These are phyloP conservation scores for Esteya vermicola DNA, from an alignment of 2,329 filamentous ascomycete genomes.

Conservation along the genomic window DNA sequence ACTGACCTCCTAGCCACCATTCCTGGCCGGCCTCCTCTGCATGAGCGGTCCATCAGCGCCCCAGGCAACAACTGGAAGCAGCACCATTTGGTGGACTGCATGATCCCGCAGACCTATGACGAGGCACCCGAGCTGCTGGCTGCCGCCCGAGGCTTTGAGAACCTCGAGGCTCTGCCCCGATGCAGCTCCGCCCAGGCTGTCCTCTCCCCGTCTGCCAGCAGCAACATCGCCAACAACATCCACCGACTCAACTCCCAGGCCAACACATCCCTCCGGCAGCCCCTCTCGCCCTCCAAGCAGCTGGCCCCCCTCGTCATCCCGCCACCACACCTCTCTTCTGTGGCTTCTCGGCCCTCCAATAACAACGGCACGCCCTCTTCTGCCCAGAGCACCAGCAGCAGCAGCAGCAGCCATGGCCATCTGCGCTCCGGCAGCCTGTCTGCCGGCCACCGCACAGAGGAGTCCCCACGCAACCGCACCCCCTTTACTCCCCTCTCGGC, in stretches of 20 bases:
- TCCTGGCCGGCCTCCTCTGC: conserved; percentile 47
- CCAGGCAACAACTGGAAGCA: conserved; percentile 36
- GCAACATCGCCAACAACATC: not conserved
- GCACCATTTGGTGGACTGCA: conserved; percentile 24
- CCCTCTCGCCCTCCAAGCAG: conserved; percentile 37
- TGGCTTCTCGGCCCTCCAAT: conserved; percentile 16
- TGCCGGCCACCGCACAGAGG: conserved; percentile 28
- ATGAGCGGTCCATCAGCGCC: conserved; percentile 51
- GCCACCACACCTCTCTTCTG: conserved; percentile 12
- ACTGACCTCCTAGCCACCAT: conserved; percentile 40
- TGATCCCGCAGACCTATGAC: conserved; percentile 17
- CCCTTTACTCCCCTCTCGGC: conserved; percentile 20
- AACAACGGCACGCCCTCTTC: conserved; percentile 25
- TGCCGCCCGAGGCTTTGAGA: conserved; percentile 10
- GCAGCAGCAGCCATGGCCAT: conserved; percentile 13
- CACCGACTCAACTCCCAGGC: not conserved
- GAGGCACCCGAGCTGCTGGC: conserved; percentile 18
- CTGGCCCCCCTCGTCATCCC: conserved; percentile 46
- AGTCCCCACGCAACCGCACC: conserved; percentile 29
- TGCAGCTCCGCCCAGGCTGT: conserved; percentile 11
- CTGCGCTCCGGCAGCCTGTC: conserved; percentile 31
- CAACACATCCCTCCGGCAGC: conserved; percentile 14
- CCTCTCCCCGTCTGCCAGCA: conserved; percentile 1
- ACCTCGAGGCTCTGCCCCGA: conserved; percentile 11
- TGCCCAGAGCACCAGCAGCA: conserved; percentile 13